phyloP scores from a whole-genome alignment of 2,329 filamentous ascomycete species.

The Aspergillus intermedius region DNA sequence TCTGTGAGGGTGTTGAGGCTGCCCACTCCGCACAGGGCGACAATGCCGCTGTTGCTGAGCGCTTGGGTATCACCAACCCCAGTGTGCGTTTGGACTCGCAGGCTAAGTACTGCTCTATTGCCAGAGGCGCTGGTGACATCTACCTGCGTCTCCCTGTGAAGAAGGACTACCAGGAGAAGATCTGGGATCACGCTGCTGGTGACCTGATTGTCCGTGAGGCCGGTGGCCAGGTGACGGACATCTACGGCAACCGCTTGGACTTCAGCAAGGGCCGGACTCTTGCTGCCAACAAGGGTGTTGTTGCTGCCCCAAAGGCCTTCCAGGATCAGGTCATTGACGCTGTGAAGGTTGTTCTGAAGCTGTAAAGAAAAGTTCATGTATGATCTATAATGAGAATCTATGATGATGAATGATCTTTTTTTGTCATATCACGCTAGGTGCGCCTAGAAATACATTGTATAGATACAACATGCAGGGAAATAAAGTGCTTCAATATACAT shows the following conservation, averaged over 20 bases:
- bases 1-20: slow-evolving; percentile 95
- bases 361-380: slow-evolving; percentile 27
- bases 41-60: slow-evolving; percentile 74
- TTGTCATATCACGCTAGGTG: slow-evolving; percentile 22
- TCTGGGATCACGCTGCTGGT: slow-evolving; percentile 97
- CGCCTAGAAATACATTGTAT: slow-evolving; percentile 29
- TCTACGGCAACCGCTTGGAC: slow-evolving; percentile 74
- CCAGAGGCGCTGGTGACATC: slow-evolving; percentile 85
- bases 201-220: slow-evolving; percentile 92
- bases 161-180: slow-evolving; percentile 93
- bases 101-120: slow-evolving; percentile 95
- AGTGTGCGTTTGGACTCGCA: slow-evolving; percentile 96
- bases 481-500: not conserved
- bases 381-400: slow-evolving; percentile 8
- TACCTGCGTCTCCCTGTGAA: slow-evolving; percentile 84
- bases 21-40: slow-evolving; percentile 86
- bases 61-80: slow-evolving; percentile 79
- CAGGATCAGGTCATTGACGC: slow-evolving; percentile 71
- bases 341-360: slow-evolving; percentile 69
- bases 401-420: slow-evolving; percentile 1
- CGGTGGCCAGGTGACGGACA: slow-evolving; percentile 85
- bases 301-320: slow-evolving; percentile 73
- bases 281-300: slow-evolving; percentile 83
- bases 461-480: slow-evolving; percentile 25
- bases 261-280: slow-evolving; percentile 83